Conservation (phyloP, 2,329 filamentous ascomycete species). For the Emmonsia crescens region DNA sequence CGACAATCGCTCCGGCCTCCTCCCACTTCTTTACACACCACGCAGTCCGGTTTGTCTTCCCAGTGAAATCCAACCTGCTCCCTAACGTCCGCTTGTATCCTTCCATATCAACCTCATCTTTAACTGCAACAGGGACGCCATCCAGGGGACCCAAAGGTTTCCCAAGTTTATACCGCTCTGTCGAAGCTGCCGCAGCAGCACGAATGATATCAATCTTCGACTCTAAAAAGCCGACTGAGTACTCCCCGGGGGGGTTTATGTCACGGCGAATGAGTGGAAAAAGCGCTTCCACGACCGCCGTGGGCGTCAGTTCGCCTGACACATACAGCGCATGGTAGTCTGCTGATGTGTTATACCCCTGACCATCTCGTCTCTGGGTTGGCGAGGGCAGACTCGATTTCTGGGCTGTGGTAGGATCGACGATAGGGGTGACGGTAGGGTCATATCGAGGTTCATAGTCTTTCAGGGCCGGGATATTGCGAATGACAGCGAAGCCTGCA, state of each 20-base stretch:
- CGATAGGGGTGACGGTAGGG: slow-evolving; percentile 45
- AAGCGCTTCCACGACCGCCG: slow-evolving; percentile 58
- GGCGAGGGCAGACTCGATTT: slow-evolving; percentile 19
- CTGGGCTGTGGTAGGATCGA: slow-evolving; percentile 10
- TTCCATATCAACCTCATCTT: slow-evolving; percentile 65
- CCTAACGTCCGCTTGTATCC: slow-evolving; percentile 60
- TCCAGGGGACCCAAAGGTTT: slow-evolving; percentile 60
- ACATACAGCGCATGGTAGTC: slow-evolving; percentile 71
- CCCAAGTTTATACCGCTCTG: slow-evolving; percentile 58
- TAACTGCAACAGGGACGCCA: slow-evolving; percentile 71
- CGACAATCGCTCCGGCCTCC: slow-evolving; percentile 61
- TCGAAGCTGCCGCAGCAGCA: slow-evolving; percentile 60
- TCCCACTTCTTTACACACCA: slow-evolving; percentile 64
- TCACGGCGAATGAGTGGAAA: slow-evolving; percentile 59
- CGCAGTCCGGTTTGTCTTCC: slow-evolving; percentile 43
- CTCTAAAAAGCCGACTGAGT: slow-evolving; percentile 64
- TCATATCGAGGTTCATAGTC: slow-evolving; percentile 45
- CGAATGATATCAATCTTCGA: slow-evolving; percentile 52
- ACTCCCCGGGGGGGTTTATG: slow-evolving; percentile 43
- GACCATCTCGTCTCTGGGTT: slow-evolving; percentile 25
- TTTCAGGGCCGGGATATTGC: slow-evolving; percentile 44
- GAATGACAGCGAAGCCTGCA: slow-evolving; percentile 53
- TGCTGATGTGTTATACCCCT: slow-evolving; percentile 52
- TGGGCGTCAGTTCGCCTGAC: slow-evolving; percentile 58
- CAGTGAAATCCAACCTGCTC: slow-evolving; percentile 48